These are phyloP conservation scores for Fusarium citri DNA, from an alignment of 2,329 filamentous ascomycete species.

Conservation along the genomic window DNA sequence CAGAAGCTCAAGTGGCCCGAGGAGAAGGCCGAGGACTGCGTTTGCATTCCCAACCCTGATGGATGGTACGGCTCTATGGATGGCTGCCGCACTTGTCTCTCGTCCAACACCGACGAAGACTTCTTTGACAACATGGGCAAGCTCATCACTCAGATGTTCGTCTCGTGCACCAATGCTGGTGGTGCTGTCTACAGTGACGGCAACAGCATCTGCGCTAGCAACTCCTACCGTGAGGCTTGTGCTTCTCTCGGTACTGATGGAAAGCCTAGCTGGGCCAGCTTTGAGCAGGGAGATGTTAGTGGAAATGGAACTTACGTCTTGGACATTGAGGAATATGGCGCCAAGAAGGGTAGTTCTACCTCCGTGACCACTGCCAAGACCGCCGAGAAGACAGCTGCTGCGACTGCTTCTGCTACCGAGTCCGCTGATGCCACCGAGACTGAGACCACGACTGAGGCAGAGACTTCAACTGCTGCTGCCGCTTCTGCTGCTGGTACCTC, in stretches of 20 bases:
- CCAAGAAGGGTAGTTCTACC: conserved; percentile 7
- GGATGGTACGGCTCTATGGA: conserved; percentile 41
- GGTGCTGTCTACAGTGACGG: conserved; percentile 35
- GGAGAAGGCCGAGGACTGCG: conserved; percentile 23
- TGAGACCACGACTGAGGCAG: not conserved
- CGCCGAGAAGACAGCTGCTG: not conserved
- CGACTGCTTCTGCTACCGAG: not conserved
- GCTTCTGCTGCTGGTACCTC: not conserved
- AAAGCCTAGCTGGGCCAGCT: conserved; percentile 29
- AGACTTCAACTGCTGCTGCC: not conserved
- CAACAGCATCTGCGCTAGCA: conserved; percentile 32
- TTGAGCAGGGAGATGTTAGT: conserved; percentile 5
- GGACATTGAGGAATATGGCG: conserved; percentile 25
- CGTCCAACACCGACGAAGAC: conserved; percentile 13
- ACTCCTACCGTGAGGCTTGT: conserved; percentile 29
- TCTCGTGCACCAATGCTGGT: conserved; percentile 35
- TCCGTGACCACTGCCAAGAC: conserved; percentile 23
- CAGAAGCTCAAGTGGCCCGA: conserved; percentile 34
- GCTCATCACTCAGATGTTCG: conserved; percentile 39
- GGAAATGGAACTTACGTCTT: conserved; percentile 24
- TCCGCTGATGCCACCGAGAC: conserved; percentile 1
- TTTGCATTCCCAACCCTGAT: conserved; percentile 35
- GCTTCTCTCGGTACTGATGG: conserved; percentile 24
- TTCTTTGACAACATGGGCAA: conserved; percentile 35
- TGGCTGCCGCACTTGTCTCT: conserved; percentile 36